Evolutionary conservation across 495 filamentous ascomycete species (phyloP).

Genomic region (Glarea lozoyensis): DNA sequence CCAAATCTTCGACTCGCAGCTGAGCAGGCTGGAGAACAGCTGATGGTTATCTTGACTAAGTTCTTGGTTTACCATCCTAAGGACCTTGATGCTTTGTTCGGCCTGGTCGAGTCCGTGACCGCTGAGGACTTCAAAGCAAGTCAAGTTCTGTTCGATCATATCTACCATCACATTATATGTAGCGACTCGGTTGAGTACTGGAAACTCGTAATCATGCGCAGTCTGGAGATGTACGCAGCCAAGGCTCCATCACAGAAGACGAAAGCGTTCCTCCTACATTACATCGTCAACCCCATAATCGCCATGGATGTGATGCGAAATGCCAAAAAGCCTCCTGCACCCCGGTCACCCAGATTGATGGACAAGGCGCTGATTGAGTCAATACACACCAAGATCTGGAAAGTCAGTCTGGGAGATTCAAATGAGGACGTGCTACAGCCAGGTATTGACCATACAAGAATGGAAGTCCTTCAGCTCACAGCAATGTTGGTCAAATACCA

Average conservation of each 20-base stretch:
- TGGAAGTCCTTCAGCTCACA: constrained; percentile 92
- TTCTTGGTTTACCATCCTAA: constrained; percentile 64
- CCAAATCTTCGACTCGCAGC: constrained; percentile 71
- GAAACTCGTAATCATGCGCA: constrained; percentile 72
- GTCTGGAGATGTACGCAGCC: constrained; percentile 78
- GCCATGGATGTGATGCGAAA: constrained; percentile 88
- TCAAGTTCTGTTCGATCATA: constrained; percentile 66
- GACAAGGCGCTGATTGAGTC: constrained; percentile 84
- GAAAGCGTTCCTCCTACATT: constrained; percentile 86
- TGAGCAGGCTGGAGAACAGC: constrained; percentile 78
- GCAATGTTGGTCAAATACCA: constrained; percentile 94
- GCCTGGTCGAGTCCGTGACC: constrained; percentile 74
- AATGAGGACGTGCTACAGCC: constrained; percentile 79
- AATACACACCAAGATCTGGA: constrained; percentile 91
- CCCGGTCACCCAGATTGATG: constrained; percentile 64
- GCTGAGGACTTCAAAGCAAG: constrained; percentile 70
- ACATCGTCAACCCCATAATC: constrained; percentile 92
- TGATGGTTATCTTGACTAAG: constrained; percentile 77
- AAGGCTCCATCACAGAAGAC: constrained; percentile 71
- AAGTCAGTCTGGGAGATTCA: constrained; percentile 71
- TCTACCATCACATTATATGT: constrained; percentile 77
- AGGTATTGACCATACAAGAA: constrained; percentile 88
- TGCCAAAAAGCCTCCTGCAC: constrained; percentile 39
- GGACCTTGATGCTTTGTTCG: constrained; percentile 83
- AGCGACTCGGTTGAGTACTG: constrained; percentile 85